Evolutionary conservation across 176 grass and related monocot species (phyloP).

Genomic region (Aegilops umbellulata): DNA sequence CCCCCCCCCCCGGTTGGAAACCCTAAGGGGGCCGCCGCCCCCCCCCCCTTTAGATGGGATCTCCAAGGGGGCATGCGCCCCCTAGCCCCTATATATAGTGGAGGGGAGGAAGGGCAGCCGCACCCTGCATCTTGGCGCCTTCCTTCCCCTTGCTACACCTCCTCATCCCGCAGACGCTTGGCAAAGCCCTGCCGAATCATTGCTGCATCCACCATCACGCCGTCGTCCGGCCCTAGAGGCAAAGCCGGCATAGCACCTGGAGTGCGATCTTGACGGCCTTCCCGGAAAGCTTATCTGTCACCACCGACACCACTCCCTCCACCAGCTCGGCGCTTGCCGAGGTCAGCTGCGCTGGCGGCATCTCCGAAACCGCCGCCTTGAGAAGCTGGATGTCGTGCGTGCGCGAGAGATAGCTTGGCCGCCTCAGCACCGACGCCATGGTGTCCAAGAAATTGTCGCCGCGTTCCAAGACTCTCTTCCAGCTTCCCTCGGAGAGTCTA

Average conservation of each 20-base stretch:
- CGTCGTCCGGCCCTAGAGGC: conserved; percentile 44
- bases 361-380: conserved; percentile 38
- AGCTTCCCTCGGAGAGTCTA: conserved; percentile 44
- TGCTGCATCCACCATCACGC: too few species aligned
- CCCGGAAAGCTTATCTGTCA: conserved; percentile 31
- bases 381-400: conserved; percentile 48
- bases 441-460: conserved; percentile 31
- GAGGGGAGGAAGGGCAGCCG: too few species aligned
- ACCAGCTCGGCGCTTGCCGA: conserved; percentile 40
- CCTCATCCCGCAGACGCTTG: too few species aligned
- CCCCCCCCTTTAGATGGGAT: too few species aligned
- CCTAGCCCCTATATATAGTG: too few species aligned
- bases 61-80: too few species aligned
- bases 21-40: too few species aligned
- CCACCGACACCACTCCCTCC: conserved; percentile 35
- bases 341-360: conserved; percentile 32
- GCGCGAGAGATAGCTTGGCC: conserved; percentile 52
- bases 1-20: too few species aligned
- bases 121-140: too few species aligned
- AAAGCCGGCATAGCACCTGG: conserved; percentile 46
- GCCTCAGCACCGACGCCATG: conserved; percentile 45
- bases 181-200: too few species aligned
- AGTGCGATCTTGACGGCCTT: conserved; percentile 64
- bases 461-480: conserved; percentile 26
- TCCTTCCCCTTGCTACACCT: too few species aligned